phyloP scores from a whole-genome alignment of 2,329 filamentous ascomycete species.

The Elsinoe batatas region DNA sequence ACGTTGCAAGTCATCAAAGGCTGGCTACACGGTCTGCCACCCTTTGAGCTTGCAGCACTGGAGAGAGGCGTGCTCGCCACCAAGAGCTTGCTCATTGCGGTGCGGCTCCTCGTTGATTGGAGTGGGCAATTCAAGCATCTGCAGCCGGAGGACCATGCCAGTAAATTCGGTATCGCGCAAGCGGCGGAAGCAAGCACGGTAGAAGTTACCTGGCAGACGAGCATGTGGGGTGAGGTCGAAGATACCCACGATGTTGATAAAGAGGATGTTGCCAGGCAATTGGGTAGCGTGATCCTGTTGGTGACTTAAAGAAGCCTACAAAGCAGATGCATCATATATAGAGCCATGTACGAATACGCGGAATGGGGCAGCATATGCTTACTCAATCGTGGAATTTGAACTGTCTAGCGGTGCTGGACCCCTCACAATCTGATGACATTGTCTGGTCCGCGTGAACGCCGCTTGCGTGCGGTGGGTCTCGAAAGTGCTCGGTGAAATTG shows the following conservation, averaged over 20 bases:
- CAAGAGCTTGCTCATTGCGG: conserved; percentile 74
- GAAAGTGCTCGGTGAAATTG: neutral
- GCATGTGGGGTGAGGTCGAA: conserved; percentile 92
- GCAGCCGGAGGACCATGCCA: conserved; percentile 30
- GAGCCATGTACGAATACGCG: no score
- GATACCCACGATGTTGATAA: conserved; percentile 95
- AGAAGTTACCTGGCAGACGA: conserved; percentile 84
- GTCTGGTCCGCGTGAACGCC: conserved; percentile 3
- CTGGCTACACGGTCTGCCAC: conserved; percentile 63
- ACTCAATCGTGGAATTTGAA: no score
- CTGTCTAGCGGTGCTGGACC: neutral
- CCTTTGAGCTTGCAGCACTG: conserved; percentile 76
- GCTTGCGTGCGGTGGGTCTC: neutral
- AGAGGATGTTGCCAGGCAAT: conserved; percentile 77
- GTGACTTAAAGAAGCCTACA: conserved; percentile 36
- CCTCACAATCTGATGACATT: neutral
- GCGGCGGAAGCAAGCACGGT: conserved; percentile 67
- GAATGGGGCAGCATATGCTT: no score
- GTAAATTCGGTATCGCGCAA: conserved; percentile 67
- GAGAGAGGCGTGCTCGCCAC: conserved; percentile 75
- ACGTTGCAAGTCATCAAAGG: conserved; percentile 68
- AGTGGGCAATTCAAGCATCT: conserved; percentile 57
- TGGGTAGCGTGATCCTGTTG: conserved; percentile 77
- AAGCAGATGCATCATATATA: no score
- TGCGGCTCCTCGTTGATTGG: conserved; percentile 76